Evolutionary conservation across 2,329 filamentous ascomycete genomes (phyloP).

Genomic region (Gyromitra esculenta): DNA sequence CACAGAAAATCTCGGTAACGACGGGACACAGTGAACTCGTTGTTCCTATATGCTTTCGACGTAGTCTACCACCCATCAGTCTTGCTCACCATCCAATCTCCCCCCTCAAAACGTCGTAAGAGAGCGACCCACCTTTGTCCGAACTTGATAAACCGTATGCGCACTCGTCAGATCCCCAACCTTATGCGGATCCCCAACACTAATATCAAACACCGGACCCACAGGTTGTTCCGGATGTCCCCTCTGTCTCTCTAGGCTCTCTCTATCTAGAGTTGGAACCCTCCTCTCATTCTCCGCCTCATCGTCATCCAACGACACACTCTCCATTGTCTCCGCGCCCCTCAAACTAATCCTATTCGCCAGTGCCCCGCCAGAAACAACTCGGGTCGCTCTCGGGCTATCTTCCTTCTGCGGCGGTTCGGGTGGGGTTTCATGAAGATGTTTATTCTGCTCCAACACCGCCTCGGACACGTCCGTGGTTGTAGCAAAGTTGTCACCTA

Average conservation of each 20-base stretch:
- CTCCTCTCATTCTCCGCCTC: conserved; percentile 62
- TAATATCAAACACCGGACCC: conserved; percentile 89
- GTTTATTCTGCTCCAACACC: conserved; percentile 59
- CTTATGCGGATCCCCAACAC: conserved; percentile 95
- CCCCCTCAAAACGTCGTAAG: not conserved
- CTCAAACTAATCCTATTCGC: conserved; percentile 66
- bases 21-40: conserved; percentile 91
- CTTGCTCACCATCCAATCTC: conserved; percentile 1
- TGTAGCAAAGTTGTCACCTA: conserved; percentile 64
- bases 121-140: conserved; percentile 75
- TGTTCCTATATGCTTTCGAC: conserved; percentile 92
- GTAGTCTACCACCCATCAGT: conserved; percentile 71
- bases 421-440: conserved; percentile 69
- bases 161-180: conserved; percentile 96
- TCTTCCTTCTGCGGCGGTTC: conserved; percentile 74
- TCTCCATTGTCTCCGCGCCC: conserved; percentile 68
- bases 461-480: conserved; percentile 53
- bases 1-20: conserved; percentile 97
- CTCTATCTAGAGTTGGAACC: conserved; percentile 42
- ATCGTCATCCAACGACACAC: conserved; percentile 76
- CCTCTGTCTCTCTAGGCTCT: conserved; percentile 32
- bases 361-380: conserved; percentile 61
- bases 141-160: conserved; percentile 96
- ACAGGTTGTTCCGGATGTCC: conserved; percentile 78
- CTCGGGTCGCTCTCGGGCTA: conserved; percentile 66